Percentiles rank a stretch among this genome's conserved stretches.
phyloP scores from a whole-genome alignment of 2,329 filamentous ascomycete species.

The Phialophora tarda region DNA sequence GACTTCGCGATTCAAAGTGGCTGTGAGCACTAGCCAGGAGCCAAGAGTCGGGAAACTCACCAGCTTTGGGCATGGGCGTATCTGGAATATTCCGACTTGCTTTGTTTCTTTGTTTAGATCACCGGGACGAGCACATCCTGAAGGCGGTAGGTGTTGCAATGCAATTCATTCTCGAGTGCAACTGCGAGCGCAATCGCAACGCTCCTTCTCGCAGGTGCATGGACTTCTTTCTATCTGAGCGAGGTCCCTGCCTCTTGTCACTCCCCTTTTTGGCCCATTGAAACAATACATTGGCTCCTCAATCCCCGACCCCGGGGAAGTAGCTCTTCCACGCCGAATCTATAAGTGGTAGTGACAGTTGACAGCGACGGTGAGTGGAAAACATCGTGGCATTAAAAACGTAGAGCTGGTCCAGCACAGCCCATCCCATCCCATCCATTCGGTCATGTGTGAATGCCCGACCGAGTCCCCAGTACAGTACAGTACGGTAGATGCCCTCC shows the following conservation, averaged over 20 bases:
- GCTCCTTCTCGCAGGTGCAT: too few relatives aligned
- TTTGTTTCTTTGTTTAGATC: neutral
- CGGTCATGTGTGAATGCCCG: neutral
- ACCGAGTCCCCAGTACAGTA: neutral
- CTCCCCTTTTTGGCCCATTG: neutral
- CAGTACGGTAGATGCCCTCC: neutral
- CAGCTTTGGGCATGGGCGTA: neutral
- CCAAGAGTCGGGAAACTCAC: neutral
- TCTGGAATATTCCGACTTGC: neutral
- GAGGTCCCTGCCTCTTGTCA: neutral
- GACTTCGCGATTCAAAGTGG: neutral
- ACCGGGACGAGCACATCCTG: too few relatives aligned
- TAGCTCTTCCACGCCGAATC: neutral
- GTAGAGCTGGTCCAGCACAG: neutral
- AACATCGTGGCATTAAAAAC: conserved; percentile 1
- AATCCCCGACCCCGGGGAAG: too few relatives aligned
- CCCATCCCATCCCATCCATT: neutral
- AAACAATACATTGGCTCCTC: neutral
- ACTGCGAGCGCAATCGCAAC: neutral
- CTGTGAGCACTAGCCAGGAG: neutral
- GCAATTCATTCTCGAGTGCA: neutral
- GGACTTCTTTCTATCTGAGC: neutral
- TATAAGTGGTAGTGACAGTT: neutral
- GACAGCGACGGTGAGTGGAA: neutral
- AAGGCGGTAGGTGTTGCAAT: neutral